phyloP scores from a whole-genome alignment of 2,329 filamentous ascomycete species.

The Dactylonectria estremocensis region DNA sequence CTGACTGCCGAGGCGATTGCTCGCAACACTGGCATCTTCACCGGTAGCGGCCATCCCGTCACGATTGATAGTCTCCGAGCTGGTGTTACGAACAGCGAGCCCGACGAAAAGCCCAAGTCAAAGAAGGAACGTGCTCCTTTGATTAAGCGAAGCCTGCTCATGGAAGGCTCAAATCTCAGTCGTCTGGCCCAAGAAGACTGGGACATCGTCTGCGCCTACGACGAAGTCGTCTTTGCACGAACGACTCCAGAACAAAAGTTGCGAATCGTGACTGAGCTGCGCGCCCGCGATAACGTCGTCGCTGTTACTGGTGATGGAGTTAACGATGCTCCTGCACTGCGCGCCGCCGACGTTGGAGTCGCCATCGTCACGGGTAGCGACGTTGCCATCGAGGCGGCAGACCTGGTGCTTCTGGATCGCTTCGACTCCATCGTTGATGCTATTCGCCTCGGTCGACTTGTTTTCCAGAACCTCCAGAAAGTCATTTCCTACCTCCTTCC shows the following conservation, averaged over 20 bases:
- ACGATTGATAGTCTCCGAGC: constrained; percentile 48
- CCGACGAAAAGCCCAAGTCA: not conserved
- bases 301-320: constrained; percentile 84
- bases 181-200: constrained; percentile 65
- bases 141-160: constrained; percentile 46
- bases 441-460: constrained; percentile 62
- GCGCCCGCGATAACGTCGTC: constrained; percentile 70
- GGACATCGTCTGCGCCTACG: constrained; percentile 63
- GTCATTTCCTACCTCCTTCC: constrained; percentile 63
- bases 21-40: constrained; percentile 75
- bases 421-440: constrained; percentile 80
- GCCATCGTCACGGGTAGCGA: constrained; percentile 76
- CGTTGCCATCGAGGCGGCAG: constrained; percentile 75
- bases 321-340: constrained; percentile 77
- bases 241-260: constrained; percentile 81
- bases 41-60: constrained; percentile 61
- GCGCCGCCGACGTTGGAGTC: constrained; percentile 79
- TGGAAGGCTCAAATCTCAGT: constrained; percentile 72
- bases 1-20: constrained; percentile 77
- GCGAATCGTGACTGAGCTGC: constrained; percentile 79
- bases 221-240: constrained; percentile 77
- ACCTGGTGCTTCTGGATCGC: constrained; percentile 79
- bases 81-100: constrained; percentile 5
- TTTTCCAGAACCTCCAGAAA: constrained; percentile 60
- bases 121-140: constrained; percentile 35